Evolutionary conservation across 495 filamentous ascomycete genomes (phyloP).

Genomic region (Hypoxylon lenormandii): DNA sequence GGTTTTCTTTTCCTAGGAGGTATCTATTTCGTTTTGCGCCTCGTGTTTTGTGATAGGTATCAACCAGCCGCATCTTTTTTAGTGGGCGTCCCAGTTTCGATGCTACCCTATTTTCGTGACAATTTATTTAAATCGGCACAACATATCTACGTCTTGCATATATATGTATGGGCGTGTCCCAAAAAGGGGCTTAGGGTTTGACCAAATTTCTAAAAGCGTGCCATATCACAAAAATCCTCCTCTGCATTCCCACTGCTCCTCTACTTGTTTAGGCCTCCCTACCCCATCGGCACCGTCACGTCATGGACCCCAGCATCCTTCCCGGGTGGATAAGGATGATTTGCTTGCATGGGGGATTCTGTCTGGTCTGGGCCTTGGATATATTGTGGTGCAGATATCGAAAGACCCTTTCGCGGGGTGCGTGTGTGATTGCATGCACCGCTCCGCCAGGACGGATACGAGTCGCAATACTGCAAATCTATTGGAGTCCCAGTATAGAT

Average conservation of each 20-base stretch:
- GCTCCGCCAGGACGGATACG: slow-evolving; percentile 43
- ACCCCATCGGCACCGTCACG: slow-evolving; percentile 5
- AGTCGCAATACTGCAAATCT: slow-evolving; percentile 22
- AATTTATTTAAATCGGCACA: too few species aligned
- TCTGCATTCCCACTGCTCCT: not conserved
- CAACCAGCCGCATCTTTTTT: slow-evolving; percentile 22
- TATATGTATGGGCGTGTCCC: slow-evolving; percentile 8
- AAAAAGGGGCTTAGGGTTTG: slow-evolving; percentile 16
- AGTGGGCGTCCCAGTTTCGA: slow-evolving; percentile 1
- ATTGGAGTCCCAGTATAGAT: slow-evolving; percentile 34
- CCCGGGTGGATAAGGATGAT: slow-evolving; percentile 28
- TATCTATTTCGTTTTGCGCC: slow-evolving; percentile 14
- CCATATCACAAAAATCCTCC: slow-evolving; percentile 9
- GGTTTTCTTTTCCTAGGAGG: not conserved
- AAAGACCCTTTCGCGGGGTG: slow-evolving; percentile 34
- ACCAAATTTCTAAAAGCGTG: slow-evolving; percentile 1
- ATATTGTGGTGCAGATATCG: slow-evolving; percentile 10
- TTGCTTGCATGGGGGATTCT: not conserved
- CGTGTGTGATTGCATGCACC: slow-evolving; percentile 35
- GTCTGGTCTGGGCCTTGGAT: slow-evolving; percentile 12
- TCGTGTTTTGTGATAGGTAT: slow-evolving; percentile 16
- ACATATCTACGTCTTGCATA: not conserved
- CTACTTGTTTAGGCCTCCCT: slow-evolving; percentile 7
- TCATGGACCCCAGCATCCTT: slow-evolving; percentile 21
- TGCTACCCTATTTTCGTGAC: not conserved